Conservation (phyloP, 345 rosid species). For the Cardamine resedifolia region DNA sequence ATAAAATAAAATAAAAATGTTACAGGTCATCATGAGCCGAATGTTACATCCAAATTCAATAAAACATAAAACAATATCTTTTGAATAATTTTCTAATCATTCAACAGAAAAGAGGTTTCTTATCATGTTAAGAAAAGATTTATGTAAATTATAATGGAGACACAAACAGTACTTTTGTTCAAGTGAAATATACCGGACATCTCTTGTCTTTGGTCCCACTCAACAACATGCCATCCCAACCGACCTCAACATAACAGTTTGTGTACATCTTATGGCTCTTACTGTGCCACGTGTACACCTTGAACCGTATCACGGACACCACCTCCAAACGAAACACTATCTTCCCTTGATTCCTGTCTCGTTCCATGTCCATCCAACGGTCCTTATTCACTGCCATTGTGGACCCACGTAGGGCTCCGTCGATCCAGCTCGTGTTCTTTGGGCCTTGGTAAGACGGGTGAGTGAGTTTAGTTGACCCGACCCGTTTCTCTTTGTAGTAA, state of each 20-base stretch:
- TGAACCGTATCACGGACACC: constrained; percentile 54
- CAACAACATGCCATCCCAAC: constrained; percentile 63
- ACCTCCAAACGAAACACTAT: constrained; percentile 64
- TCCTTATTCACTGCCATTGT: constrained; percentile 52
- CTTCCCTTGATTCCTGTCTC: constrained; percentile 58
- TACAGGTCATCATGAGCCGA: not conserved
- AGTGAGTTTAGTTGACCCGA: constrained; percentile 52
- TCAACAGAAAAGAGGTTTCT: not conserved
- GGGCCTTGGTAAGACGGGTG: constrained; percentile 62
- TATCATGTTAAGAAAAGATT: not conserved
- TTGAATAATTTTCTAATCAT: not conserved
- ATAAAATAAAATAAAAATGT: not conserved
- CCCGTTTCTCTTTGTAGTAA: constrained; percentile 55
- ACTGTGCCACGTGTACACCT: constrained; percentile 67
- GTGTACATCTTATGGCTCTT: constrained; percentile 66
- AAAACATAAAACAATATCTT: not conserved
- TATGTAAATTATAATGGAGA: not conserved
- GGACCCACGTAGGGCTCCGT: constrained; percentile 55
- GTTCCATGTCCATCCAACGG: constrained; percentile 61
- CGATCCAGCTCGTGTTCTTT: constrained; percentile 56
- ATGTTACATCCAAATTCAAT: not conserved
- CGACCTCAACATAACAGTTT: constrained; percentile 55
- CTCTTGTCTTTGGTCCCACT: constrained; percentile 46
- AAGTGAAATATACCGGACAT: constrained; percentile 80
- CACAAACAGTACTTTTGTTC: constrained; percentile 23